Evolutionary conservation across 805 yeast species (phyloP).

Genomic region (Saturnispora gosingensis): DNA sequence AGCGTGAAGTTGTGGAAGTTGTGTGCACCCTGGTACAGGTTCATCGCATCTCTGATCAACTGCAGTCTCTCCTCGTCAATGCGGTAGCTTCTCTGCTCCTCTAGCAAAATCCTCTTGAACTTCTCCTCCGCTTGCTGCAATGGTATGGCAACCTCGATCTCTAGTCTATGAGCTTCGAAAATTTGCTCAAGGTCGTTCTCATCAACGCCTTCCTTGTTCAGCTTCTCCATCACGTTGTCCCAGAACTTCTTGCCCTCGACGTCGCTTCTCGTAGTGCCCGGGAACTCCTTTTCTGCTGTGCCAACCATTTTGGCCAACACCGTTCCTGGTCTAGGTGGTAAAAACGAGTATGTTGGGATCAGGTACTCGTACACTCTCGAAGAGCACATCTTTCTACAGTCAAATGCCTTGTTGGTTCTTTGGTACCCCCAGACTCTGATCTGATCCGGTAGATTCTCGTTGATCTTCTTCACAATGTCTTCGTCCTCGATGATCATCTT

Average conservation of each 20-base stretch:
- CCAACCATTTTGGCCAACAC: slow-evolving; percentile 51
- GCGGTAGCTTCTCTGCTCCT: slow-evolving; percentile 59
- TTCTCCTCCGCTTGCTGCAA: slow-evolving; percentile 31
- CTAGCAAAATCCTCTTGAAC: slow-evolving; percentile 55
- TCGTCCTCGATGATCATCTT: slow-evolving; percentile 80
- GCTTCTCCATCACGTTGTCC: slow-evolving; percentile 37
- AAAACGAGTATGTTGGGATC: slow-evolving; percentile 81
- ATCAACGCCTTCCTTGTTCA: slow-evolving; percentile 32
- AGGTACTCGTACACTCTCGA: slow-evolving; percentile 93
- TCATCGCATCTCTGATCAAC: slow-evolving; percentile 57
- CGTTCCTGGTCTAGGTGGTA: slow-evolving; percentile 82
- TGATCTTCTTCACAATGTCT: slow-evolving; percentile 65
- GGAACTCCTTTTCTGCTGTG: slow-evolving; percentile 42
- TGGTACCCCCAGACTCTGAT: slow-evolving; percentile 90
- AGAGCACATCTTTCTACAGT: slow-evolving; percentile 90
- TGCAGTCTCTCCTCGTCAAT: slow-evolving; percentile 53
- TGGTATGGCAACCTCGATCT: slow-evolving; percentile 29
- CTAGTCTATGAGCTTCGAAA: slow-evolving; percentile 29
- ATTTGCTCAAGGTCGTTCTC: slow-evolving; percentile 30
- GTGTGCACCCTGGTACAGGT: slow-evolving; percentile 74
- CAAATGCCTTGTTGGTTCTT: slow-evolving; percentile 83
- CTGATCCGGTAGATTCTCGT: slow-evolving; percentile 67
- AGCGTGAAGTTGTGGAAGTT: slow-evolving; percentile 52
- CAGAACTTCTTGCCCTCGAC: slow-evolving; percentile 70
- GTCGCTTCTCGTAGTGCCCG: slow-evolving; percentile 54